Evolutionary conservation across 768 basidiomycete species (phyloP).

Genomic region (Dentipellis sp.): DNA sequence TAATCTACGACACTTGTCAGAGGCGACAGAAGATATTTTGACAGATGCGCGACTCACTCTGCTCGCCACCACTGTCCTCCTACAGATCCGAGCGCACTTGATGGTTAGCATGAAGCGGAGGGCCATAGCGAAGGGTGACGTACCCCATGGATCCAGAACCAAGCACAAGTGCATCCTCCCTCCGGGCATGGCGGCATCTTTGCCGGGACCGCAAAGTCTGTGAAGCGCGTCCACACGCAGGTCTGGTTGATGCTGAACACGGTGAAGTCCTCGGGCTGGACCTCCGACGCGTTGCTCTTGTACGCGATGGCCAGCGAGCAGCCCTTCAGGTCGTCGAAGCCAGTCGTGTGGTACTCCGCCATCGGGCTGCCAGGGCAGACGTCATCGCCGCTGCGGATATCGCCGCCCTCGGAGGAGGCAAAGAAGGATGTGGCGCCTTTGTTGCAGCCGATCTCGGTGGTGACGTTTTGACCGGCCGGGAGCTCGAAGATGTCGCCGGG

Average conservation of each 20-base stretch:
- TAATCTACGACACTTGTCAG: conserved; percentile 33
- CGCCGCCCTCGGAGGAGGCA: conserved; percentile 40
- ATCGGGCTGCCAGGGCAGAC: conserved; percentile 39
- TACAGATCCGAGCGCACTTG: conserved; percentile 2
- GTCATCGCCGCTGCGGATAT: conserved; percentile 42
- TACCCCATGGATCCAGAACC: conserved; percentile 65
- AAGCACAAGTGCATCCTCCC: conserved; percentile 59
- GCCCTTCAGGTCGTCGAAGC: conserved; percentile 44
- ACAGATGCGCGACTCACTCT: conserved; percentile 33
- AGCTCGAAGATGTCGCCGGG: conserved; percentile 47
- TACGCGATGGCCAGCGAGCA: conserved; percentile 74
- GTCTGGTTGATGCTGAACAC: conserved; percentile 71
- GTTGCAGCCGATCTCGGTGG: conserved; percentile 46
- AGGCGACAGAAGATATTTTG: neutral
- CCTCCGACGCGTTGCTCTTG: conserved; percentile 44
- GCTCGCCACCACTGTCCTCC: conserved; percentile 50
- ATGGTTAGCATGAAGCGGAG: neutral
- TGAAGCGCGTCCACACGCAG: conserved; percentile 65
- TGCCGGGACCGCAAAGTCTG: conserved; percentile 58
- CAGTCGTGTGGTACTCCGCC: conserved; percentile 45
- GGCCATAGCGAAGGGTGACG: conserved; percentile 5
- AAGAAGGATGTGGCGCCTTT: conserved; percentile 55
- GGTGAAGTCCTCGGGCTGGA: conserved; percentile 61
- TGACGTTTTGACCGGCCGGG: conserved; percentile 46
- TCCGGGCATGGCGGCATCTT: conserved; percentile 60